phyloP scores from a whole-genome alignment of 495 filamentous ascomycete species.

The Chaetomium cochliodes region DNA sequence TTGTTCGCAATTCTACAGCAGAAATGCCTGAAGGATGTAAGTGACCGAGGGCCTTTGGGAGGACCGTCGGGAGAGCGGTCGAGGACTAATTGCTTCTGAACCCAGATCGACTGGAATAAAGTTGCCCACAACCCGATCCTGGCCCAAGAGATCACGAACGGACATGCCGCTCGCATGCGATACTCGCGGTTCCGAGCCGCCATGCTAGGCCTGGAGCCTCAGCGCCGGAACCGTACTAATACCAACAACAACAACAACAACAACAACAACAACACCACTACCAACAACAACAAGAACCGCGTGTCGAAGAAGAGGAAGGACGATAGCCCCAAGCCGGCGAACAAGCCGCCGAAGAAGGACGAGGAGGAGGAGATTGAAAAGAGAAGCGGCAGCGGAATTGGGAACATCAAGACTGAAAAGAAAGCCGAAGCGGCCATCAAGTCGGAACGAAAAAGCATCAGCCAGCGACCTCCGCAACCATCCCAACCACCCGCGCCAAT shows the following conservation, averaged over 20 bases:
- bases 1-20: slow-evolving; percentile 76
- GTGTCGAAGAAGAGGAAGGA: slow-evolving; percentile 46
- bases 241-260: neutral
- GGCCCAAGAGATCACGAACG: slow-evolving; percentile 66
- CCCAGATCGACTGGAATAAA: slow-evolving; percentile 70
- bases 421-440: slow-evolving; percentile 14
- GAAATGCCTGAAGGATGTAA: slow-evolving; percentile 68
- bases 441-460: slow-evolving; percentile 13
- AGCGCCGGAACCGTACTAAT: slow-evolving; percentile 41
- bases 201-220: slow-evolving; percentile 44
- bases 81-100: neutral
- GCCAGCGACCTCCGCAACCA: neutral
- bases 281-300: slow-evolving; percentile 29
- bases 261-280: neutral
- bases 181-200: slow-evolving; percentile 64
- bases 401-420: slow-evolving; percentile 36
- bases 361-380: slow-evolving; percentile 33
- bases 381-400: slow-evolving; percentile 13
- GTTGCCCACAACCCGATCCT: slow-evolving; percentile 58
- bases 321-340: slow-evolving; percentile 24
- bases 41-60: slow-evolving; percentile 27
- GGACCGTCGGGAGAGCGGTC: neutral
- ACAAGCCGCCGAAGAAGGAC: slow-evolving; percentile 21
- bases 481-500: slow-evolving; percentile 20
- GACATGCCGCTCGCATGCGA: slow-evolving; percentile 79